Percentiles rank a stretch among this genome's conserved stretches.
phyloP scores from a whole-genome alignment of 1,139 yeast genomes.

The Blastobotrys persicus region DNA sequence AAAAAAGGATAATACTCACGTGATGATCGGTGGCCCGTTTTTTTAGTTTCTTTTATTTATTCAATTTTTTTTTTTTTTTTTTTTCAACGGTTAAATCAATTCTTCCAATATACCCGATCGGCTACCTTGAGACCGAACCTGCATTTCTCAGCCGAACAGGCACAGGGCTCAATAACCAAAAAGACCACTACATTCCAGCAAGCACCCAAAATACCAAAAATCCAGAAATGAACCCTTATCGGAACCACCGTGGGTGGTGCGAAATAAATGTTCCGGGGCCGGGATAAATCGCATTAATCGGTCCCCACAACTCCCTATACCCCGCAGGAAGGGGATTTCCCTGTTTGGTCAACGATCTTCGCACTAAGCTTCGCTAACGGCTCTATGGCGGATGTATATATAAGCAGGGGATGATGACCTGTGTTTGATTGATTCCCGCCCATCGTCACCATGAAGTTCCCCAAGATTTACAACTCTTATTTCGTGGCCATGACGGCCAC shows the following conservation, averaged over 20 bases:
- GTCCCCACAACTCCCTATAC: not conserved
- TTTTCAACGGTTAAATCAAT: not conserved
- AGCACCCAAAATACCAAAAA: not conserved
- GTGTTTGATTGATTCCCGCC: not conserved
- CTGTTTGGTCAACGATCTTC: not conserved
- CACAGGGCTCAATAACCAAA: not conserved
- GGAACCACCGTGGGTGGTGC: not conserved
- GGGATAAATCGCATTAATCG: not conserved
- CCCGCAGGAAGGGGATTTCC: not conserved
- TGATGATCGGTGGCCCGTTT: not conserved
- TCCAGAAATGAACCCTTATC: not conserved
- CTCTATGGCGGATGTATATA: not conserved
- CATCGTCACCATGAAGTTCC: not conserved
- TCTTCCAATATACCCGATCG: not conserved
- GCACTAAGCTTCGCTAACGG: not conserved
- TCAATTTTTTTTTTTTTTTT: too few relatives aligned
- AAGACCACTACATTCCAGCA: not conserved
- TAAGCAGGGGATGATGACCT: too few relatives aligned
- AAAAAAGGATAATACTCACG: not conserved
- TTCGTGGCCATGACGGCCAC: constrained; percentile 55
- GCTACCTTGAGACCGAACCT: not conserved
- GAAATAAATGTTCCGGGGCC: not conserved
- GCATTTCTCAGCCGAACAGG: not conserved
- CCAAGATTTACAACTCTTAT: constrained; percentile 35
- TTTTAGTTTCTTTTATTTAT: not conserved